A percentile compares a stretch with the other conserved stretches of the same genome.
Evolutionary conservation across 2,329 filamentous ascomycete species (phyloP).

Genomic region (Huntiella savannae): DNA sequence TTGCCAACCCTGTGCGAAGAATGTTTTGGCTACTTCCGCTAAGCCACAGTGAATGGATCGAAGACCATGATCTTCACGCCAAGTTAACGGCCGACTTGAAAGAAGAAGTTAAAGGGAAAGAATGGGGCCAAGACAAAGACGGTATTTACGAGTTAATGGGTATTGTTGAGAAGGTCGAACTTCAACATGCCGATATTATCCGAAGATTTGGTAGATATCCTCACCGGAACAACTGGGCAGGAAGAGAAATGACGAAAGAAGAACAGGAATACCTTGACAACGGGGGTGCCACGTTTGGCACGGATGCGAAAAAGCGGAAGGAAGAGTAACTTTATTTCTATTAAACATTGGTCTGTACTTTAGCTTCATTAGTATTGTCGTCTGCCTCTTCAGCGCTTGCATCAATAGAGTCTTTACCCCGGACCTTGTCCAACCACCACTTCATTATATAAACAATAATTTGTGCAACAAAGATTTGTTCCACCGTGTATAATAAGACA

Average conservation of each 20-base stretch:
- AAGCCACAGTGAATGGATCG: constrained; percentile 35
- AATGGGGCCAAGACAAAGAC: constrained; percentile 9
- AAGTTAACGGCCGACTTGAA: constrained; percentile 16
- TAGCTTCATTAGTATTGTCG: not conserved
- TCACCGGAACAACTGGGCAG: constrained; percentile 33
- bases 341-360: not conserved
- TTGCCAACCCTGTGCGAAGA: constrained; percentile 22
- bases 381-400: not conserved
- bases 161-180: constrained; percentile 15
- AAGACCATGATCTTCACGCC: constrained; percentile 23
- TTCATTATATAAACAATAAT: constrained; percentile 27
- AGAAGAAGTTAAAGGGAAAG: constrained; percentile 11
- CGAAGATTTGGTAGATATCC: constrained; percentile 38
- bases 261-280: constrained; percentile 31
- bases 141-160: constrained; percentile 12
- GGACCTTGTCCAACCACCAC: constrained; percentile 21
- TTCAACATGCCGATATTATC: constrained; percentile 30
- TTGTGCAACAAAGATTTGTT: constrained; percentile 32
- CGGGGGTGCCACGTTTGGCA: constrained; percentile 23
- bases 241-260: constrained; percentile 27
- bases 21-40: constrained; percentile 42
- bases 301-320: not conserved
- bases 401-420: not conserved
- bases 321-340: not conserved
- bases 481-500: constrained; percentile 41